Percentiles rank a stretch among this genome's conserved stretches.
phyloP scores from a whole-genome alignment of 2,329 filamentous ascomycete genomes.

The Intubia oerlemansii region DNA sequence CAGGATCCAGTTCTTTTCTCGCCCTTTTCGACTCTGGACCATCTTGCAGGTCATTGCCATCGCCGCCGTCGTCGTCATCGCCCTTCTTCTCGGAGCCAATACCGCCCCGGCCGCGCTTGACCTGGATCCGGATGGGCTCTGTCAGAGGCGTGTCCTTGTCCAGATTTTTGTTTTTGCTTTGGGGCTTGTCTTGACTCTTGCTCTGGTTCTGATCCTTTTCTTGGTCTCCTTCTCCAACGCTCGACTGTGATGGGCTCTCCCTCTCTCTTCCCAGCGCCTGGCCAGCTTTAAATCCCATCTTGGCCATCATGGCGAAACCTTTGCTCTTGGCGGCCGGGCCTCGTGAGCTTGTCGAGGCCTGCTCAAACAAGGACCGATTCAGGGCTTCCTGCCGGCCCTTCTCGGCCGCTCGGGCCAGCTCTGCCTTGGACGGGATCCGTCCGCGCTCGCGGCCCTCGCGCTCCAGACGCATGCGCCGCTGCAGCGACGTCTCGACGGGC shows the following conservation, averaged over 20 bases:
- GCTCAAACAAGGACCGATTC: constrained; percentile 42
- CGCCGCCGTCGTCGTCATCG: constrained; percentile 21
- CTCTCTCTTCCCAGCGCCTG: constrained; percentile 40
- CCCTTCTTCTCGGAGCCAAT: constrained; percentile 42
- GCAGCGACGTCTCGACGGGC: constrained; percentile 25
- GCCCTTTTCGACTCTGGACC: no score
- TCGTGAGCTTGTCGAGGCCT: constrained; percentile 16
- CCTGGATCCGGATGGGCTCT: constrained; percentile 54
- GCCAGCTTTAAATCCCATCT: constrained; percentile 72
- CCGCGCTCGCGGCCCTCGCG: constrained; percentile 47
- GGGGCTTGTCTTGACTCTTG: neutral
- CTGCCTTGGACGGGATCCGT: constrained; percentile 57
- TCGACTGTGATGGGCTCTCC: no score
- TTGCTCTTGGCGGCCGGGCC: constrained; percentile 47
- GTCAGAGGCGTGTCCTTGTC: constrained; percentile 10
- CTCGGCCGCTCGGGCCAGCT: constrained; percentile 55
- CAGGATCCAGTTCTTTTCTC: constrained; percentile 39
- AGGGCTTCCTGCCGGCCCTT: constrained; percentile 56
- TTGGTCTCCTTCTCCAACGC: no score
- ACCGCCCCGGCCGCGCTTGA: constrained; percentile 64
- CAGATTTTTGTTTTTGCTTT: neutral
- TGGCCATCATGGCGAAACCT: constrained; percentile 89
- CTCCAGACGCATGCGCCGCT: constrained; percentile 29
- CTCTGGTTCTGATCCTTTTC: no score
- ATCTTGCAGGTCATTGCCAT: no score